Evolutionary conservation across 257 asterid species (phyloP), one percentile per base, ranked within the genome.

Genomic region (Plantago elongata): DNA sequence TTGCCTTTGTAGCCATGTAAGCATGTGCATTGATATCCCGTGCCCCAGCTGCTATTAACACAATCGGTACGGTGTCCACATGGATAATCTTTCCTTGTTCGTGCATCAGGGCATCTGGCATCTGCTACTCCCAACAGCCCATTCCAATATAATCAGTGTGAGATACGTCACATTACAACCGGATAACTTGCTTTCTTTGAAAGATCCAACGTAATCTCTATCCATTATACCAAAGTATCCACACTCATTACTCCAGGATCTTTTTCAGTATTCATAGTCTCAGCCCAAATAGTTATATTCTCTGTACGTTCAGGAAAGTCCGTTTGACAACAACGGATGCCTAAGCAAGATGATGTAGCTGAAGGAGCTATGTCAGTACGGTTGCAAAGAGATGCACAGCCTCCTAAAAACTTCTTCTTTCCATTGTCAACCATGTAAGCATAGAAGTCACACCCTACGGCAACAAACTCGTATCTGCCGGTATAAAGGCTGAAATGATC

Each of bases 1-100:
- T 75, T 79, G n/a, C 81, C 84, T 51, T n/a, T 4, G 51, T 69
- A 75, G 16, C 84, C 77, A 9, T 13, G 11, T n/a, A 27, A 56
- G 54, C 81, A 79, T 13, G 13, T 3, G 44, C 79, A 77, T 13
- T 42, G 15, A 17, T 77, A 77, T 42, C 72, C 72, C n/a, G 5
- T 3, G 4, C 64, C 65, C 13, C 55, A 16, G 40, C 0, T 9
- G 6, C 54, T 63, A 47, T 77, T 49, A 15, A 46, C 1, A 15
- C 82, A 73, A 16, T 38, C 54, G 3, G 63, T 72, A 4, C 73
- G 62, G 16, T 1, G 43, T 3, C 40, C 29, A 10, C 79, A 69
- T 0, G 18, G 40, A 34, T 54, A 52, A 15, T 64, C 57, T 3
- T 0, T 13, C 51, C 50, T 44, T 18, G 27, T 68, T 57, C 14